A percentile compares a stretch with the other conserved stretches of the same genome.
phyloP scores from a whole-genome alignment of 306 rosid genomes.

The Cicer judaicum region DNA sequence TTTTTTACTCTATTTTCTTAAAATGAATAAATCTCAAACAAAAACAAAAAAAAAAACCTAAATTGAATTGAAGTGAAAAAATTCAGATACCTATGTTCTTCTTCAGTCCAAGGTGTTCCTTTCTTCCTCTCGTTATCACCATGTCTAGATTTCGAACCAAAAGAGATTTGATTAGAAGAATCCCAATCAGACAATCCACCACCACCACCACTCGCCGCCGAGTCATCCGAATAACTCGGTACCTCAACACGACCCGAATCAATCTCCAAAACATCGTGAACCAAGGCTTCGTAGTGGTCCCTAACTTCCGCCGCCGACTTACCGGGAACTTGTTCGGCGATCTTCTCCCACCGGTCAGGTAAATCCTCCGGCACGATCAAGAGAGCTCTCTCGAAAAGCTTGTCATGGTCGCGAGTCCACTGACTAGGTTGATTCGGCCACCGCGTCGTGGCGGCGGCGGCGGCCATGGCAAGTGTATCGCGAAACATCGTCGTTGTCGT shows the following conservation, averaged over 20 bases:
- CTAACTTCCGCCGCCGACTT: slow-evolving; percentile 58
- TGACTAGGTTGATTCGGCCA: slow-evolving; percentile 44
- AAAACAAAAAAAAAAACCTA: background rate
- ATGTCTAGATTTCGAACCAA: slow-evolving; percentile 52
- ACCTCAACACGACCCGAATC: slow-evolving; percentile 77
- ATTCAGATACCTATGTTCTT: slow-evolving; percentile 73
- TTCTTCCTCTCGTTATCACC: slow-evolving; percentile 78
- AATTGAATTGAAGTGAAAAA: slow-evolving; percentile 21
- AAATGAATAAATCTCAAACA: background rate
- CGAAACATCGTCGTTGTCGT: slow-evolving; percentile 54
- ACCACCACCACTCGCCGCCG: slow-evolving; percentile 24
- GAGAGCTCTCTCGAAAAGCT: slow-evolving; percentile 80
- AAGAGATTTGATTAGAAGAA: slow-evolving; percentile 68
- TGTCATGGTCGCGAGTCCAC: slow-evolving; percentile 81
- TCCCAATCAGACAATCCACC: slow-evolving; percentile 55
- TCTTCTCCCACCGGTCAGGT: slow-evolving; percentile 74
- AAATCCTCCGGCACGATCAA: slow-evolving; percentile 57
- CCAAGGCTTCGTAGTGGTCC: slow-evolving; percentile 67
- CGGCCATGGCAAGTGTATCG: slow-evolving; percentile 29
- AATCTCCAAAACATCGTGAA: slow-evolving; percentile 73
- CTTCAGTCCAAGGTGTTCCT: slow-evolving; percentile 90
- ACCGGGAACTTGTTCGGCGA: slow-evolving; percentile 70
- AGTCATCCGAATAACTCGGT: slow-evolving; percentile 71
- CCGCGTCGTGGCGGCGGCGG: slow-evolving; percentile 35
- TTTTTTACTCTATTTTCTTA: background rate